Base-by-base conservation (phyloP, 306 rosid genomes). In the Cucumis hystrix region DNA sequence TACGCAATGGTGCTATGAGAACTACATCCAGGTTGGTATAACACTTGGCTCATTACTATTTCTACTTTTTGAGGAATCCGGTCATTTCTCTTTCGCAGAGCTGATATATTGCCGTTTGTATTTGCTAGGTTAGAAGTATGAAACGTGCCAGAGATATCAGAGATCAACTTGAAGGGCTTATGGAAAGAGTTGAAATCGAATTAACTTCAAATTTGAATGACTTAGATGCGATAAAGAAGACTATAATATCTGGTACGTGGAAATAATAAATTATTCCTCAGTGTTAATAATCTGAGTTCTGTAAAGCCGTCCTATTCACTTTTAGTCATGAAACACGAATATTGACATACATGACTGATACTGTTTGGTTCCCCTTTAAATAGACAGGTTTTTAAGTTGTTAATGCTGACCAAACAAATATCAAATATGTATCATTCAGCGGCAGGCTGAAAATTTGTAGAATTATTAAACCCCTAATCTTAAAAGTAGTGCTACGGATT, bases 1-100 rank as follows among this genome's bases (percentile, higher is more conserved):
- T 64, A 89, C 97, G 8, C 99, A 95, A 43, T 95, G 99, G 99
- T 92, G 99, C 80, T 95, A 84, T 43, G 99, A 95, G 76, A 95
- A 90, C 77, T 92, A 90, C 75, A 90, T 95, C 77, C 99, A 95
- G 97, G 98, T 91, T 79, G 89, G 92, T 90, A 7, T 63, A 25
- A 40, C 25, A 52, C 54, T 58, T 73, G 9, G 18, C 67, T 17
- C 55, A 78, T 23, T 69, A 18, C 56, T 14, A 40, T 20, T 68
- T 41, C 7, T 68, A 40, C 43, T n/a, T 10, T 68, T 68, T 41
- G 8, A 20, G 55, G 28, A 18, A 18, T 39, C 16, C 17, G 71
- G 7, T 65, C 6, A 33, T 65, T 65, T 65, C 7, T 37, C 18
- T 15, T 37, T 35, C 0, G 10, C 25, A 2, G 78, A 57, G 56